Evolutionary conservation across 2,329 filamentous ascomycete genomes (phyloP), one percentile per base, ranked within the genome.

Genomic region (Mollisia scopiformis): DNA sequence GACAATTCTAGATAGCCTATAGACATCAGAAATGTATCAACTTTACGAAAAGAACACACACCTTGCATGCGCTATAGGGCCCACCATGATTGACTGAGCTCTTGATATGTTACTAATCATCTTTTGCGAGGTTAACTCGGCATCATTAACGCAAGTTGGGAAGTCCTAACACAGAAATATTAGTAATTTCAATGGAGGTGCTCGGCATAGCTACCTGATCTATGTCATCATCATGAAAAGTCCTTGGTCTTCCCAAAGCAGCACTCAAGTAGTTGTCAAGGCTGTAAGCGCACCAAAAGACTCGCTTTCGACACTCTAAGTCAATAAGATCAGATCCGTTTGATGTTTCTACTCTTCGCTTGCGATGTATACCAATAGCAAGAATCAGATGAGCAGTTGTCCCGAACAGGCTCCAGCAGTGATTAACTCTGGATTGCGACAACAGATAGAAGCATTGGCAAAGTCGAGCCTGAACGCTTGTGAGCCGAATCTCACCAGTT

Each of bases 201-300:
- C 6, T 6, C 11, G 8, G 6, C 13, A 21, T 6, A 49, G 43
- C 49, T 54, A 66, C 67, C 63, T 88, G 84, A 62, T 88, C 86
- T 54, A 88, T 87, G 57, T 88, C 85, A 47, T 88, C 85, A 51
- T 88, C 84, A 60, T 86, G 86, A 52, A 88, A 84, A 1, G 85
- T 79, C 16, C 82, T 74, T 1, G 87, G 87, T 19, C 86, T 77
- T 1, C 87, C 87, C 10, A 88, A 78, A 53, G 85, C 82, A 21
- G 84, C 82, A 57, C 85, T 86, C 13, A 90, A 77, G 62, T 89
- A 89, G 54, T 84, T 86, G 68, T 89, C 86, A 3, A 89, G 74
- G 14, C 80, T 84, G 67, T 89, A 89, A 0, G 84, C 83, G 31
- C 83, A 84, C 87, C 87, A 89, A 55, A 90, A 88, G 0, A 85